Percentiles rank a stretch among this genome's conserved stretches.
Conservation (phyloP, 2,329 filamentous ascomycete genomes). For the Monosporascus sp. region DNA sequence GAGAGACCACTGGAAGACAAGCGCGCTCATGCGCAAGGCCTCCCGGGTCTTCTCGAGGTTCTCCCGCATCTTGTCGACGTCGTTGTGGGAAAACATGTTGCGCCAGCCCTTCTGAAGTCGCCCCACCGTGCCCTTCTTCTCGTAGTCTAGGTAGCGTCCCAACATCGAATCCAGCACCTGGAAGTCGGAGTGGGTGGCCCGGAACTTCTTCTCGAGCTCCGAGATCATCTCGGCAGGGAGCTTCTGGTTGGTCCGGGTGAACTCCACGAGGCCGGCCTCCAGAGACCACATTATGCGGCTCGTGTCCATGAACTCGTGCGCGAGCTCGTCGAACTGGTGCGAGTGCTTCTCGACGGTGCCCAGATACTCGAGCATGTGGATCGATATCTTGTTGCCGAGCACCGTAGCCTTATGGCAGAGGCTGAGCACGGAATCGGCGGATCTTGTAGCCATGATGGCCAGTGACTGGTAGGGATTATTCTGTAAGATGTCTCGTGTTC, state of each 20-base stretch:
- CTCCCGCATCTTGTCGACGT: constrained; percentile 54
- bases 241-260: constrained; percentile 41
- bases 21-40: constrained; percentile 56
- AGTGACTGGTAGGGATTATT: background rate
- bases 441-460: background rate
- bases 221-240: constrained; percentile 55
- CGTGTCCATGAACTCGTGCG: constrained; percentile 62
- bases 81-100: constrained; percentile 57
- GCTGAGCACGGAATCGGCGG: constrained; percentile 7
- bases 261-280: constrained; percentile 58
- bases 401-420: constrained; percentile 45
- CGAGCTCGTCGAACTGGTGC: constrained; percentile 52
- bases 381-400: constrained; percentile 58
- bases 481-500: background rate
- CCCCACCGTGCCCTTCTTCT: constrained; percentile 55
- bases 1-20: constrained; percentile 61
- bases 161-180: constrained; percentile 59
- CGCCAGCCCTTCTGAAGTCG: constrained; percentile 57
- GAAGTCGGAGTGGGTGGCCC: constrained; percentile 56
- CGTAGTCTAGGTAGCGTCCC: constrained; percentile 54
- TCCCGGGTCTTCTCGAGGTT: constrained; percentile 55
- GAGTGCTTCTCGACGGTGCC: constrained; percentile 50
- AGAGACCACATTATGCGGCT: constrained; percentile 64
- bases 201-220: constrained; percentile 62
- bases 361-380: constrained; percentile 60